Percentiles rank a stretch among this genome's conserved stretches.
Evolutionary conservation across 257 asterid species (phyloP).

Genomic region (Penstemon eatonii): DNA sequence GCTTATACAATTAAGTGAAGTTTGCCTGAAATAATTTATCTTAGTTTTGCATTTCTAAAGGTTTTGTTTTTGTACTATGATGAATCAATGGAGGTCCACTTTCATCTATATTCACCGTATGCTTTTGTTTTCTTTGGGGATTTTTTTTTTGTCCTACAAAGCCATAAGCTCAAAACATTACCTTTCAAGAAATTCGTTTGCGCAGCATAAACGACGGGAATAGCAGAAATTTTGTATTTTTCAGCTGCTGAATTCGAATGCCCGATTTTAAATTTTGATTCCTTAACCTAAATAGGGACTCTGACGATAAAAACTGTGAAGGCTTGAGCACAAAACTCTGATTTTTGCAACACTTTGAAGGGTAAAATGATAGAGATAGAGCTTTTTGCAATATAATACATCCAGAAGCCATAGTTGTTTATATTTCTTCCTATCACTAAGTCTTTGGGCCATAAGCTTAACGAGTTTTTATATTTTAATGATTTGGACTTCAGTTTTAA

Average conservation of each 20-base stretch:
- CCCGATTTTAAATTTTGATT: no score
- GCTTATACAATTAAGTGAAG: no score
- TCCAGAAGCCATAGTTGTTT: constrained; percentile 30
- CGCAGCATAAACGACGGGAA: constrained; percentile 43
- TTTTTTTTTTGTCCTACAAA: no score
- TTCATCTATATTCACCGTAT: no score
- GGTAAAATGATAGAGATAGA: background rate
- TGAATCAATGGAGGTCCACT: no score
- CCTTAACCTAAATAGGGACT: constrained; percentile 37
- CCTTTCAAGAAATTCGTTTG: constrained; percentile 68
- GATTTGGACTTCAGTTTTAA: background rate
- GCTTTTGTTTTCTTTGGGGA: no score
- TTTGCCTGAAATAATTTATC: no score
- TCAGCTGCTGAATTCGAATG: constrained; percentile 28
- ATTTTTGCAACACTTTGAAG: constrained; percentile 25
- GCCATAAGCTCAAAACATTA: no score
- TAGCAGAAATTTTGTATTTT: constrained; percentile 1
- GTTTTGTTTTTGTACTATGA: no score
- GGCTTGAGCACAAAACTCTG: constrained; percentile 19
- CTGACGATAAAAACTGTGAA: constrained; percentile 38
- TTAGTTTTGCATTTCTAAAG: no score
- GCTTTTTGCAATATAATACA: constrained; percentile 24
- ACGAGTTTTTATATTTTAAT: background rate
- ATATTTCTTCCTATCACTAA: background rate
- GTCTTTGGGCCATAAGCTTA: background rate